Percentiles rank a stretch among this genome's conserved stretches.
These are phyloP conservation scores for Neovahlkampfia damariscottae DNA, from an alignment of 78 protist genomes.

Conservation along the genomic window DNA sequence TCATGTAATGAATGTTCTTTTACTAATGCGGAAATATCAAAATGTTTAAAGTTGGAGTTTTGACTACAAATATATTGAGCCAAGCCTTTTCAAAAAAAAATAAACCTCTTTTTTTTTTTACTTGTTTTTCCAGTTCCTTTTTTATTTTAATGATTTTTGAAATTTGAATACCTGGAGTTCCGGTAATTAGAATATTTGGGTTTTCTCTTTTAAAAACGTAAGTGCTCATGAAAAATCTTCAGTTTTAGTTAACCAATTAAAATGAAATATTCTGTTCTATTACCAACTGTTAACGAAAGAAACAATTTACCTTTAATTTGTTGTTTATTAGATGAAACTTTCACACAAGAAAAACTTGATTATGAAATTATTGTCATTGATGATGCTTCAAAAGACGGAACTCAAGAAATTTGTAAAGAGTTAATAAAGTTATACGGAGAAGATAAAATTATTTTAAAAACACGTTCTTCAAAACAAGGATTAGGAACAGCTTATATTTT, in stretches of 20 bases:
- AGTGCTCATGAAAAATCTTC: no score
- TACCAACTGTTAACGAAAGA: slow-evolving; percentile 82
- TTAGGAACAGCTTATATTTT: slow-evolving; percentile 72
- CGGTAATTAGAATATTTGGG: slow-evolving; percentile 46
- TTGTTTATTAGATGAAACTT: slow-evolving; percentile 37
- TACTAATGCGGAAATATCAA: slow-evolving; percentile 50
- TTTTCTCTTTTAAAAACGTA: no score
- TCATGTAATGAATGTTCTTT: slow-evolving; percentile 47
- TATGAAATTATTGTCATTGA: slow-evolving; percentile 77
- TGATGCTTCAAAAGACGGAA: slow-evolving; percentile 78
- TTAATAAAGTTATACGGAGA: slow-evolving; percentile 58
- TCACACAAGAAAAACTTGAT: slow-evolving; percentile 32
- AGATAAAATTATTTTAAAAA: slow-evolving; percentile 30
- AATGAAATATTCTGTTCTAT: slow-evolving; percentile 62
- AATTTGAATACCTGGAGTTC: slow-evolving; percentile 43
- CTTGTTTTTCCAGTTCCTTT: no score
- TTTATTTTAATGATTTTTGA: slow-evolving; percentile 11
- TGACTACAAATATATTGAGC: no score
- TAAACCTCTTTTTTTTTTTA: no score
- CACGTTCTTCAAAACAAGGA: slow-evolving; percentile 73
- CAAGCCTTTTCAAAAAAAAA: no score
- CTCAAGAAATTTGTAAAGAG: slow-evolving; percentile 53
- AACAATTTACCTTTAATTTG: slow-evolving; percentile 77
- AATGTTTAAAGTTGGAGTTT: slow-evolving; percentile 14
- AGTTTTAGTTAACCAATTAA: no score